These are phyloP conservation scores for Pseudocercospora fijiensis DNA, from an alignment of 2,329 filamentous ascomycete species.

Conservation along the genomic window DNA sequence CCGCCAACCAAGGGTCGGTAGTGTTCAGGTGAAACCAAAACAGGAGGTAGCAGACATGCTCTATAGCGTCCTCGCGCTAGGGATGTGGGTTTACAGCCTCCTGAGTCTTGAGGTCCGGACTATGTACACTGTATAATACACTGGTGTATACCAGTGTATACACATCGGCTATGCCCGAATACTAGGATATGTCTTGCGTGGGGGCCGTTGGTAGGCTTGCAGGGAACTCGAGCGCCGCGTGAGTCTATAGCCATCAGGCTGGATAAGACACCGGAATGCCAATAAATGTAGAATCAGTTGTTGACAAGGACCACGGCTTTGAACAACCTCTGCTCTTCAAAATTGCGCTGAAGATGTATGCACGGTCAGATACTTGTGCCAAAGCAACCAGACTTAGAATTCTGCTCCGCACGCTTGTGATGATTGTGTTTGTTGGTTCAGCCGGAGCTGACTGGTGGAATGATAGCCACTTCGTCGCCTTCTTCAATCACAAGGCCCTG, in stretches of 20 bases:
- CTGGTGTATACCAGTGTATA: too few relatives aligned
- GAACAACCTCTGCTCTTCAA: neutral
- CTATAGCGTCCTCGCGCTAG: too few relatives aligned
- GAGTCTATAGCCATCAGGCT: neutral
- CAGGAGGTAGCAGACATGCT: too few relatives aligned
- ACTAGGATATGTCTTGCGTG: too few relatives aligned
- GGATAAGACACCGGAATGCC: neutral
- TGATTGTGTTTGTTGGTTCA: conserved; percentile 43
- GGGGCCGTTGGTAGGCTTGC: too few relatives aligned
- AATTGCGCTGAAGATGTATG: neutral
- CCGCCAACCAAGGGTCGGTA: neutral
- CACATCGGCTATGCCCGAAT: too few relatives aligned
- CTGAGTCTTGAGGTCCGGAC: too few relatives aligned
- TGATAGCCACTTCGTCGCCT: conserved; percentile 82
- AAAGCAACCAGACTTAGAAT: neutral
- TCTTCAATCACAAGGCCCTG: conserved; percentile 58
- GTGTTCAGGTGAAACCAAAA: neutral
- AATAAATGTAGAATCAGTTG: neutral
- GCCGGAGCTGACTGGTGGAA: conserved; percentile 84
- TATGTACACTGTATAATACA: too few relatives aligned
- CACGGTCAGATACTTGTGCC: neutral
- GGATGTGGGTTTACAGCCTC: too few relatives aligned
- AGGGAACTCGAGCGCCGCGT: too few relatives aligned
- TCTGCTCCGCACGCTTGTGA: neutral
- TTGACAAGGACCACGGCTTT: neutral